A percentile compares a stretch with the other conserved stretches of the same genome.
phyloP scores from a whole-genome alignment of 352 stramenopile species.

The Phytophthora sp. region DNA sequence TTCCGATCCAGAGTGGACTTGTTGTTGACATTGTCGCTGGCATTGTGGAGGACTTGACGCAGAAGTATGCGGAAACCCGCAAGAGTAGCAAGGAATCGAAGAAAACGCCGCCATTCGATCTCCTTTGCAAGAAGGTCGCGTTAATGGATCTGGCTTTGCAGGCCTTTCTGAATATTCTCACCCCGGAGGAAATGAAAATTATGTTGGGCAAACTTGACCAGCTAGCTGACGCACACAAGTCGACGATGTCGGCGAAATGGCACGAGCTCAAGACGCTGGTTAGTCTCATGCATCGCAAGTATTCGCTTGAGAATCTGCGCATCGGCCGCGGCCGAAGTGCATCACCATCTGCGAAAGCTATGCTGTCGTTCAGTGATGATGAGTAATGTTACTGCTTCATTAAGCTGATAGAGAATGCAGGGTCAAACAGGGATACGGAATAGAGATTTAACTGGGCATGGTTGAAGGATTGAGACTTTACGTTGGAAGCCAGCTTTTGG shows the following conservation, averaged over 20 bases:
- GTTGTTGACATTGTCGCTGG: conserved; percentile 83
- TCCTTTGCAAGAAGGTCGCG: conserved; percentile 84
- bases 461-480: conserved; percentile 8
- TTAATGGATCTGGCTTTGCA: conserved; percentile 86
- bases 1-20: conserved; percentile 76
- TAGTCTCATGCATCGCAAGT: conserved; percentile 86
- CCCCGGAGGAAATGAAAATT: conserved; percentile 68
- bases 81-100: conserved; percentile 44
- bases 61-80: conserved; percentile 68
- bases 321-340: conserved; percentile 57
- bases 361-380: conserved; percentile 51
- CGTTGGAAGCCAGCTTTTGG: conserved; percentile 7
- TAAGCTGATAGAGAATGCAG: too few species aligned
- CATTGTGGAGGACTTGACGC: conserved; percentile 80
- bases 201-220: conserved; percentile 77
- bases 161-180: conserved; percentile 78
- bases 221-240: conserved; percentile 75
- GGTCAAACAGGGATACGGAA: background rate
- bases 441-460: conserved; percentile 19
- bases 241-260: conserved; percentile 84
- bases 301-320: conserved; percentile 79
- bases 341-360: conserved; percentile 47
- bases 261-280: conserved; percentile 88
- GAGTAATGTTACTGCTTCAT: too few species aligned
- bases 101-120: conserved; percentile 60